These are phyloP conservation scores for Trichosporon coremiiforme DNA, from an alignment of 1,284 basidiomycete species.

Conservation along the genomic window DNA sequence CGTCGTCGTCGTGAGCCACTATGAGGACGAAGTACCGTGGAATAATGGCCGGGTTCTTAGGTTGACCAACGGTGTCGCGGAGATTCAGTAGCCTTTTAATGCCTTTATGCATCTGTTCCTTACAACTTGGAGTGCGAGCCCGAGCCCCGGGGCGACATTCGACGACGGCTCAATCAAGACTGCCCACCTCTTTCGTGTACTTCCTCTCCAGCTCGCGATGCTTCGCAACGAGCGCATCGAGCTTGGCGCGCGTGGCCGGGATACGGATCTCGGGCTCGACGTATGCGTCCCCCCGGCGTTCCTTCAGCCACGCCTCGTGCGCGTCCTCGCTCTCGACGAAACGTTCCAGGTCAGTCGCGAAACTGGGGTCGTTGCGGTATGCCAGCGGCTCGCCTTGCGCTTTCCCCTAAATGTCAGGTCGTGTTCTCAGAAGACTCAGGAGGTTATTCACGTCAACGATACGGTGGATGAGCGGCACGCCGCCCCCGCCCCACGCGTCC, in stretches of 20 bases:
- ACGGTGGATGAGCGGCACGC: neutral
- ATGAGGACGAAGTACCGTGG: slow-evolving; percentile 73
- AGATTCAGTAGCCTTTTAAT: neutral
- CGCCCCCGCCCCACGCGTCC: neutral
- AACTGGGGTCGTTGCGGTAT: neutral
- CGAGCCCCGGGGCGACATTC: too few species aligned
- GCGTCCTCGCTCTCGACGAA: too few species aligned
- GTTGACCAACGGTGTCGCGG: slow-evolving; percentile 39
- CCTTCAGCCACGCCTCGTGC: too few species aligned
- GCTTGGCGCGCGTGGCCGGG: too few species aligned
- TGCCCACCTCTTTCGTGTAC: too few species aligned
- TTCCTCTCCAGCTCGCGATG: too few species aligned
- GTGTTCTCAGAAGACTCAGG: too few species aligned
- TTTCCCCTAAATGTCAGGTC: neutral
- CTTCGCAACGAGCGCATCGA: too few species aligned
- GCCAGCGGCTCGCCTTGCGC: neutral
- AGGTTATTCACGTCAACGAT: neutral
- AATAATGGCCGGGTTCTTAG: slow-evolving; percentile 34
- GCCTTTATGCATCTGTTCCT: neutral
- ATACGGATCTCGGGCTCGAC: too few species aligned
- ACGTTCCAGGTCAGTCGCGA: neutral
- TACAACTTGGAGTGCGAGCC: too few species aligned
- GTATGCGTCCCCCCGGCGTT: too few species aligned
- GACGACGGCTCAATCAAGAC: too few species aligned
- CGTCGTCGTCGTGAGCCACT: slow-evolving; percentile 81